Percentiles rank a stretch among this genome's conserved stretches.
Conservation (phyloP, 192 early-diverging fungal genomes). For the Coemansia sp. region DNA sequence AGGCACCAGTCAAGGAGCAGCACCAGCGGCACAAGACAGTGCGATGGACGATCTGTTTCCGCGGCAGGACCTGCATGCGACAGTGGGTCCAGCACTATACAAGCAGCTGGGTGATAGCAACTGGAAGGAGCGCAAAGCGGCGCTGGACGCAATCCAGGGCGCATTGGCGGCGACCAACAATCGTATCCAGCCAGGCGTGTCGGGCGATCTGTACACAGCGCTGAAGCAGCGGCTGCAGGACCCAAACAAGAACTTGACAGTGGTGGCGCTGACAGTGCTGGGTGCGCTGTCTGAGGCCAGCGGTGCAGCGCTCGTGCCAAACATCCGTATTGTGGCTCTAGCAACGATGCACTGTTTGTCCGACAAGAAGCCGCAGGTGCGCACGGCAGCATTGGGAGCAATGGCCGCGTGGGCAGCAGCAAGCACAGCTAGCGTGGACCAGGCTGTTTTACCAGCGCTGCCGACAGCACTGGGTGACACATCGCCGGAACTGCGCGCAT, state of each 20-base stretch:
- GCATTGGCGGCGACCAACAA: slow-evolving; percentile 79
- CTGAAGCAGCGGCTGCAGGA: slow-evolving; percentile 85
- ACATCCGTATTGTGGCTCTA: slow-evolving; percentile 66
- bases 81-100: slow-evolving; percentile 63
- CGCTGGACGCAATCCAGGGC: slow-evolving; percentile 74
- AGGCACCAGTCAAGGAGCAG: slow-evolving; percentile 2
- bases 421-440: slow-evolving; percentile 61
- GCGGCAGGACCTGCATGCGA: slow-evolving; percentile 73
- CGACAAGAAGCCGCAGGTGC: slow-evolving; percentile 90
- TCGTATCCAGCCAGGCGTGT: slow-evolving; percentile 75
- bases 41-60: slow-evolving; percentile 84
- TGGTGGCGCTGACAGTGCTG: slow-evolving; percentile 77
- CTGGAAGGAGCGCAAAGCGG: slow-evolving; percentile 95
- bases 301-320: slow-evolving; percentile 78
- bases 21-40: slow-evolving; percentile 42
- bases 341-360: slow-evolving; percentile 73
- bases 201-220: slow-evolving; percentile 71
- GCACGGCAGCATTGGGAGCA: slow-evolving; percentile 70
- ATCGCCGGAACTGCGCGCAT: slow-evolving; percentile 84
- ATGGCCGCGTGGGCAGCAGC: slow-evolving; percentile 73
- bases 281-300: slow-evolving; percentile 75
- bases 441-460: slow-evolving; percentile 64
- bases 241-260: slow-evolving; percentile 87
- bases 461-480: slow-evolving; percentile 68
- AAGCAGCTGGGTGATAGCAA: slow-evolving; percentile 66